Conservation (phyloP, 768 basidiomycete species). For the Crepidotus variabilis region DNA sequence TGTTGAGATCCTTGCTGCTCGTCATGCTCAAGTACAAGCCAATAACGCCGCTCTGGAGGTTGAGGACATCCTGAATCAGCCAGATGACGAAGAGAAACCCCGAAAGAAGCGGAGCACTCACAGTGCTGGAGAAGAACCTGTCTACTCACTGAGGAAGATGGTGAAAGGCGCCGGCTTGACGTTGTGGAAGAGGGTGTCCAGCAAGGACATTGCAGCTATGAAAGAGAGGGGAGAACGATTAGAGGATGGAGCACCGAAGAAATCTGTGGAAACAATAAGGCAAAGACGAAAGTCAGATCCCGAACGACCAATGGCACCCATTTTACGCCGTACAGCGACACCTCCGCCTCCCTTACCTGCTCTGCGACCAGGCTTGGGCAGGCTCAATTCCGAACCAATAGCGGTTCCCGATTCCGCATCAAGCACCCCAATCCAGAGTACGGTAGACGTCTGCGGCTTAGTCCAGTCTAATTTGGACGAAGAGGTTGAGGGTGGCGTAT, state of each 20-base stretch:
- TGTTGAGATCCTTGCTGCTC: conserved; percentile 21
- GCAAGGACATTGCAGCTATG: background rate
- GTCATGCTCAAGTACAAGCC: conserved; percentile 19
- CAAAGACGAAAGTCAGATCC: background rate
- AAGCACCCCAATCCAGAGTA: background rate
- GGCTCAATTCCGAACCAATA: background rate
- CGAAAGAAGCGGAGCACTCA: background rate
- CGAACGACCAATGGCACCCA: background rate
- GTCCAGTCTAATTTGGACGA: background rate
- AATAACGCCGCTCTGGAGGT: conserved; percentile 18
- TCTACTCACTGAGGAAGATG: background rate
- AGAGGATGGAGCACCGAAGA: background rate
- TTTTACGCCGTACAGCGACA: background rate
- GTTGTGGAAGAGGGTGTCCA: background rate
- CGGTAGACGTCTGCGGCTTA: background rate
- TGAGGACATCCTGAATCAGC: background rate
- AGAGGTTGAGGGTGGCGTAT: background rate
- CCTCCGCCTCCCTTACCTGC: background rate
- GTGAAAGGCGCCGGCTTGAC: background rate
- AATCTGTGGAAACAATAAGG: background rate
- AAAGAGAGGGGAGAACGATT: background rate
- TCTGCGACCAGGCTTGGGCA: background rate
- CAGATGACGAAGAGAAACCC: background rate
- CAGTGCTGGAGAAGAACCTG: background rate
- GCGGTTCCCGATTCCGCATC: background rate